Evolutionary conservation across 352 stramenopile genomes (phyloP).

Genomic region (Phytophthora cactorum): DNA sequence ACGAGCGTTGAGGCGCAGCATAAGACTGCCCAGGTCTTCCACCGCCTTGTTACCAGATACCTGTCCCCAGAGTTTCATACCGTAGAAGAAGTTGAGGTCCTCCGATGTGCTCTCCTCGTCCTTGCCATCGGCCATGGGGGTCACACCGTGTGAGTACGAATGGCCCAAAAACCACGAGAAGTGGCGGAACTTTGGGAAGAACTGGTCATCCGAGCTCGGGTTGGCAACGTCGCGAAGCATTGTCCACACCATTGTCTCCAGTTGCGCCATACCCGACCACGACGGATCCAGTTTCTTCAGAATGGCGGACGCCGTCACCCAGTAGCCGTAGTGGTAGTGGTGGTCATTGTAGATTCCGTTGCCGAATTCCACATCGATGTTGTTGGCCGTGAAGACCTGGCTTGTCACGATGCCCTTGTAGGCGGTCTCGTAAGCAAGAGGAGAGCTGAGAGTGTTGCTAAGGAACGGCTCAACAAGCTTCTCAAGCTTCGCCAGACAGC

Average conservation of each 20-base stretch:
- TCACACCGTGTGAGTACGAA: slow-evolving; percentile 80
- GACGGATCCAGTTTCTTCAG: slow-evolving; percentile 67
- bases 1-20: slow-evolving; percentile 74
- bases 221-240: slow-evolving; percentile 80
- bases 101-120: slow-evolving; percentile 81
- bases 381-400: slow-evolving; percentile 55
- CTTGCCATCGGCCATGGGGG: slow-evolving; percentile 72
- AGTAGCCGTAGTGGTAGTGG: slow-evolving; percentile 88
- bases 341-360: slow-evolving; percentile 88
- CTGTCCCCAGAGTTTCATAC: slow-evolving; percentile 80
- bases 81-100: slow-evolving; percentile 85
- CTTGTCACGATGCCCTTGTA: slow-evolving; percentile 74
- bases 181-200: slow-evolving; percentile 79
- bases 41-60: slow-evolving; percentile 62
- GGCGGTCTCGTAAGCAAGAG: slow-evolving; percentile 75
- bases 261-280: slow-evolving; percentile 56
- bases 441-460: slow-evolving; percentile 56
- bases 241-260: slow-evolving; percentile 75
- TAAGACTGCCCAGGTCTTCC: slow-evolving; percentile 74
- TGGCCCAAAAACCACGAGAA: slow-evolving; percentile 83
- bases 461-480: slow-evolving; percentile 63
- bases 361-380: slow-evolving; percentile 75
- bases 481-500: slow-evolving; percentile 70
- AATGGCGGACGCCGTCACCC: slow-evolving; percentile 72
- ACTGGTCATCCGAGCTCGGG: slow-evolving; percentile 55